Conservation (phyloP, 345 rosid species). For the Turritis glabra region DNA sequence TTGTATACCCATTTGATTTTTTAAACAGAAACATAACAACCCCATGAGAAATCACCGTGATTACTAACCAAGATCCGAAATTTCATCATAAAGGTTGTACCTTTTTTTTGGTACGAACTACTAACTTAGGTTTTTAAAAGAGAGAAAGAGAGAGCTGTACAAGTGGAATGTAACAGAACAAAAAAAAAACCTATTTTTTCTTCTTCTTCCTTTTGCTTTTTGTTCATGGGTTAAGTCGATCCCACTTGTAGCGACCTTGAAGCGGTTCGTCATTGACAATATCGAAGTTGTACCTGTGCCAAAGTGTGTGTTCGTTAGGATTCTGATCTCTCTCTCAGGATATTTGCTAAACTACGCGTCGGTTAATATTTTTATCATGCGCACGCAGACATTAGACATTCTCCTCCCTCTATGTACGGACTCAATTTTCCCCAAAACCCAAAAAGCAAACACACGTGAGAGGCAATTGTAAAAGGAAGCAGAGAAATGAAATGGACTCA, state of each 20-base stretch:
- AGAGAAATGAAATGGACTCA: constrained; percentile 31
- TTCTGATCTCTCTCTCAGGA: constrained; percentile 15
- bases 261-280: constrained; percentile 65
- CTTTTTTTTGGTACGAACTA: constrained; percentile 17
- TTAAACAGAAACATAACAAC: not conserved
- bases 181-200: not conserved
- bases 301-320: constrained; percentile 45
- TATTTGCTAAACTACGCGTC: constrained; percentile 35
- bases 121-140: not conserved
- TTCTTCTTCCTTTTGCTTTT: not conserved
- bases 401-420: constrained; percentile 17
- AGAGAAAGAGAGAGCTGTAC: constrained; percentile 27
- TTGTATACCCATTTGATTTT: not conserved
- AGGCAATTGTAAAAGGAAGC: not conserved
- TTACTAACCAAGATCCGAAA: constrained; percentile 16
- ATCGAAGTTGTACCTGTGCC: constrained; percentile 73
- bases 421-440: too few species aligned
- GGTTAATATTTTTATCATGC: constrained; percentile 41
- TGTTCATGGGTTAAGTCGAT: constrained; percentile 44
- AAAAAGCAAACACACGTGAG: constrained; percentile 17
- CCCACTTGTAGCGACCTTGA: constrained; percentile 74
- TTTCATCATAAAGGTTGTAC: not conserved
- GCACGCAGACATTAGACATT: constrained; percentile 27
- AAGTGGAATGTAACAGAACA: constrained; percentile 9
- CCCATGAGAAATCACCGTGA: not conserved